Percentiles rank a stretch among this genome's conserved stretches.
Conservation (phyloP, 2,329 filamentous ascomycete species). For the Meredithiella fracta region DNA sequence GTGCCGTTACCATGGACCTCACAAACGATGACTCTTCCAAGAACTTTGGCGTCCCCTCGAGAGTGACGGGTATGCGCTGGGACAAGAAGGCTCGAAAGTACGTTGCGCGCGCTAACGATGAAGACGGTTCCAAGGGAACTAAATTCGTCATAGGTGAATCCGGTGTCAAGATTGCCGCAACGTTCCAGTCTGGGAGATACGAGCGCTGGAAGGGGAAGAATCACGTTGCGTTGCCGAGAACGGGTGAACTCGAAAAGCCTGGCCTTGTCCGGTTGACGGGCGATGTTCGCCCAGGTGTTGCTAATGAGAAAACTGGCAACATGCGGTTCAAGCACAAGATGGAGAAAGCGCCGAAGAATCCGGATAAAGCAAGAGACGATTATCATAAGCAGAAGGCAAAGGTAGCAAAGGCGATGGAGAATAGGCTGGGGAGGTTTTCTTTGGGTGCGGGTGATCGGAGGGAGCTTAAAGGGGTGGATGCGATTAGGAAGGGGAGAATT, state of each 20-base stretch:
- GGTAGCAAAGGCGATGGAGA: conserved; percentile 73
- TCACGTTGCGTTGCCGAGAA: conserved; percentile 60
- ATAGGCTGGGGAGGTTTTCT: conserved; percentile 56
- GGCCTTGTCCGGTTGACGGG: conserved; percentile 15
- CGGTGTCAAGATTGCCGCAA: conserved; percentile 88
- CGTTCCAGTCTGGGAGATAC: conserved; percentile 84
- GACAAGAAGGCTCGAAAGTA: conserved; percentile 96
- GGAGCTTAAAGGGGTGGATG: conserved; percentile 67
- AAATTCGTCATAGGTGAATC: conserved; percentile 74
- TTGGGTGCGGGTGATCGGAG: conserved; percentile 55
- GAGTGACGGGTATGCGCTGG: conserved; percentile 59
- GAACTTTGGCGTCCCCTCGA: conserved; percentile 60
- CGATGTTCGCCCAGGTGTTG: conserved; percentile 14
- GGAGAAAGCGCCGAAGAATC: conserved; percentile 77
- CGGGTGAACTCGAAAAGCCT: conserved; percentile 61
- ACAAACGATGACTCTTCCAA: conserved; percentile 72
- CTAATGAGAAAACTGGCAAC: conserved; percentile 16
- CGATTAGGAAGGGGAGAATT: conserved; percentile 70
- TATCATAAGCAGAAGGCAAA: conserved; percentile 83
- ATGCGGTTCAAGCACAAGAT: conserved; percentile 67
- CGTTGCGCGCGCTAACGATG: conserved; percentile 78
- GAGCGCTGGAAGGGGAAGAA: conserved; percentile 83
- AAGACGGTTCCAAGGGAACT: conserved; percentile 63
- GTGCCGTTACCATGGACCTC: conserved; percentile 79
- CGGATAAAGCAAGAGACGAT: conserved; percentile 83